phyloP scores from a whole-genome alignment of 352 stramenopile species.

The Globisporangium yorkense region DNA sequence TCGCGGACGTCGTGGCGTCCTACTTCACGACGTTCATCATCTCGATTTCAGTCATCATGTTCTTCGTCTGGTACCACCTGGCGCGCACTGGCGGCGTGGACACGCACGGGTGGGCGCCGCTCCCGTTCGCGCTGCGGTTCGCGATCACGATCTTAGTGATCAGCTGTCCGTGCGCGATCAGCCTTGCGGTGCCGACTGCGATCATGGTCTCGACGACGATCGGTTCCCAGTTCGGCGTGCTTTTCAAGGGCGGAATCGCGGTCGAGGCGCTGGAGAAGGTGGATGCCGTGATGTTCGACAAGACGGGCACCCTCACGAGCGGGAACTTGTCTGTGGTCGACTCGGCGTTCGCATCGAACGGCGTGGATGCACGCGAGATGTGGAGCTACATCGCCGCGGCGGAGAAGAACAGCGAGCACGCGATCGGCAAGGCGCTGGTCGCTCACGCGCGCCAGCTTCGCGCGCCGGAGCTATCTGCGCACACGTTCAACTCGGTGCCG shows the following conservation, averaged over 20 bases:
- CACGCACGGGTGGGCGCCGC: conserved; percentile 46
- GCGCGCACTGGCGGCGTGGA: conserved; percentile 29
- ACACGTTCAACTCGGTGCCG: conserved; percentile 42
- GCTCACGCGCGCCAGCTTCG: conserved; percentile 31
- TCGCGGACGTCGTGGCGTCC: conserved; percentile 56
- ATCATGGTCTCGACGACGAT: conserved; percentile 79
- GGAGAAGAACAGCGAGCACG: conserved; percentile 60
- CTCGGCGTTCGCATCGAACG: conserved; percentile 1
- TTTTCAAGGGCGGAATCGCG: conserved; percentile 72
- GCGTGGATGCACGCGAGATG: conserved; percentile 9
- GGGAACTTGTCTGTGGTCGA: conserved; percentile 44
- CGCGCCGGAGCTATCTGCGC: conserved; percentile 15
- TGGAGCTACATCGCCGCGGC: conserved; percentile 47
- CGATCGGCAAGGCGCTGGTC: conserved; percentile 51
- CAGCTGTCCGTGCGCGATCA: conserved; percentile 74
- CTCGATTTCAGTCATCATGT: conserved; percentile 46
- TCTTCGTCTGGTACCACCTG: conserved; percentile 69
- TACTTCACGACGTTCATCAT: conserved; percentile 81
- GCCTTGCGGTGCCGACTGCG: conserved; percentile 64
- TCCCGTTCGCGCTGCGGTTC: conserved; percentile 74
- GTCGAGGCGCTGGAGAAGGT: conserved; percentile 65
- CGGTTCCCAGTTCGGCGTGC: conserved; percentile 68
- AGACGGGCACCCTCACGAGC: conserved; percentile 72
- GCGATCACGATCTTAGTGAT: conserved; percentile 77
- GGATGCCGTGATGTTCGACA: conserved; percentile 77